Evolutionary conservation across 73 alveolate species (phyloP).

Genomic region (Breviolum minutum): DNA sequence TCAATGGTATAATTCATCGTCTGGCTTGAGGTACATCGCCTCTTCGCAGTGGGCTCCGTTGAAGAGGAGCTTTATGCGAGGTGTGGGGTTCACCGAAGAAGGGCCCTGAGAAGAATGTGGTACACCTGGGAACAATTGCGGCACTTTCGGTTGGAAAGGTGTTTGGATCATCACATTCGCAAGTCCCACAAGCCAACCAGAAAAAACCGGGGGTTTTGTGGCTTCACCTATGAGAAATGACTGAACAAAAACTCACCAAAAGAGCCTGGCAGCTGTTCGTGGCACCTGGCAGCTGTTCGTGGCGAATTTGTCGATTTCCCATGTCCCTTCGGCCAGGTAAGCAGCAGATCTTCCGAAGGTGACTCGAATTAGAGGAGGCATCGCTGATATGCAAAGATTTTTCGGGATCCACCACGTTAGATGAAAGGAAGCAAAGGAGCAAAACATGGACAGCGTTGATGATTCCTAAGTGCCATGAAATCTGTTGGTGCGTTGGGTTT

Average conservation of each 20-base stretch:
- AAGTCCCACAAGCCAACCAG: neutral
- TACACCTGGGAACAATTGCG: neutral
- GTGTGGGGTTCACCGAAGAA: neutral
- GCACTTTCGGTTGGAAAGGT: neutral
- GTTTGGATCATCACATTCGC: too few species aligned
- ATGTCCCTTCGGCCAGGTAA: slow-evolving; percentile 5
- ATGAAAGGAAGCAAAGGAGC: too few species aligned
- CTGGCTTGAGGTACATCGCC: slow-evolving; percentile 46
- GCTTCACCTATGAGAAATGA: neutral
- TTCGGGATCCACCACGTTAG: neutral
- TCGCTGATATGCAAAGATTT: neutral
- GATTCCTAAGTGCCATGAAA: too few species aligned
- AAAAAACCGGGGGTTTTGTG: neutral
- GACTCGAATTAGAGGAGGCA: neutral
- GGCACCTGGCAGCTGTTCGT: too few species aligned
- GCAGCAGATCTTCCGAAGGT: neutral
- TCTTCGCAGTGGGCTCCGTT: slow-evolving; percentile 81
- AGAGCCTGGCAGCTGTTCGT: too few species aligned
- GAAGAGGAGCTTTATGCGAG: slow-evolving; percentile 75
- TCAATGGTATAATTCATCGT: neutral
- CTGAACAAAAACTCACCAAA: too few species aligned
- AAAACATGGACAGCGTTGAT: too few species aligned
- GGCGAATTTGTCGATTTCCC: too few species aligned
- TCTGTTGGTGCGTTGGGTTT: too few species aligned
- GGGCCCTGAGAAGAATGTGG: neutral